phyloP scores from a whole-genome alignment of 129 eudicot genomes.

The carrot (Daucus carota) region DH1_v3.0 NC_030382.2:11969001-11969500 shows the following conservation, averaged over 20 bases:
- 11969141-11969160: neutral
- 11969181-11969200: neutral
- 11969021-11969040: neutral
- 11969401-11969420: no score
- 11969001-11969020: neutral
- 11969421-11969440: neutral
- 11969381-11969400: neutral
- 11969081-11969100: neutral
- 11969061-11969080: no score
- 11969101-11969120: neutral
- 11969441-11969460: neutral
- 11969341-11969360: neutral
- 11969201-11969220: no score
- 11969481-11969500: constrained; percentile 93
- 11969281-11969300: no score
- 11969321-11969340: no score
- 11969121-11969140: neutral
- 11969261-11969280: neutral
- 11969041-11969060: neutral
- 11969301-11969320: no score
- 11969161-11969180: neutral
- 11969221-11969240: neutral
- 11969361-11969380: neutral
- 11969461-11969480: neutral
- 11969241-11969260: neutral